Evolutionary conservation across 495 filamentous ascomycete species (phyloP).

Genomic region (Lepraria neglecta): DNA sequence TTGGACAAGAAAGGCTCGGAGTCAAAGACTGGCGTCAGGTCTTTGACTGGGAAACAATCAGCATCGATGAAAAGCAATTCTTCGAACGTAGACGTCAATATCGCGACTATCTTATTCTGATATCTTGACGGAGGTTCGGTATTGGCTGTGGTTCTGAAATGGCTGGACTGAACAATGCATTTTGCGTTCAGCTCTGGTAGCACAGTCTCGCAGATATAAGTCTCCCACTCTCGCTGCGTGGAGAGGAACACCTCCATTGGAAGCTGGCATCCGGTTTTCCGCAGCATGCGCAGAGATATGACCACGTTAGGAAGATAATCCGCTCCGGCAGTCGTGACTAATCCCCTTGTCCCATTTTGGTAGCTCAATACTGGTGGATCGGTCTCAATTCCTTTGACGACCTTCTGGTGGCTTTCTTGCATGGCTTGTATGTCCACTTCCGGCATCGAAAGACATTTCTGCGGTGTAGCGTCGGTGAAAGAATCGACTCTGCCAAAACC

Average conservation of each 20-base stretch:
- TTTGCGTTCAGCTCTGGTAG: conserved; percentile 45
- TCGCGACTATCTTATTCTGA: neutral
- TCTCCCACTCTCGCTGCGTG: conserved; percentile 44
- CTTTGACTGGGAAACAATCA: neutral
- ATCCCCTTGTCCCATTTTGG: conserved; percentile 28
- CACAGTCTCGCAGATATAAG: conserved; percentile 45
- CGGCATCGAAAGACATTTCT: conserved; percentile 7
- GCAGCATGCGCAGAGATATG: conserved; percentile 49
- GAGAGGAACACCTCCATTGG: conserved; percentile 54
- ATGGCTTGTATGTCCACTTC: neutral
- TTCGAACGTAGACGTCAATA: neutral
- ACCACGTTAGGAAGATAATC: conserved; percentile 44
- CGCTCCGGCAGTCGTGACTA: conserved; percentile 49
- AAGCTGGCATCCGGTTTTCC: conserved; percentile 48
- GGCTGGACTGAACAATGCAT: conserved; percentile 43
- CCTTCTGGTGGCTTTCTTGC: conserved; percentile 1
- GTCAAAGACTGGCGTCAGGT: conserved; percentile 38
- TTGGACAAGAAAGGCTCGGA: conserved; percentile 41
- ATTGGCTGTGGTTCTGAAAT: neutral
- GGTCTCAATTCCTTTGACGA: neutral
- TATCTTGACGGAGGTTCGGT: neutral
- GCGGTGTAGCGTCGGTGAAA: conserved; percentile 23
- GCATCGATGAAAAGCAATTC: neutral
- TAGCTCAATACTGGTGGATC: neutral
- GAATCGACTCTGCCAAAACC: neutral